phyloP scores from a whole-genome alignment of 345 rosid species.

The Acer campestre region DNA sequence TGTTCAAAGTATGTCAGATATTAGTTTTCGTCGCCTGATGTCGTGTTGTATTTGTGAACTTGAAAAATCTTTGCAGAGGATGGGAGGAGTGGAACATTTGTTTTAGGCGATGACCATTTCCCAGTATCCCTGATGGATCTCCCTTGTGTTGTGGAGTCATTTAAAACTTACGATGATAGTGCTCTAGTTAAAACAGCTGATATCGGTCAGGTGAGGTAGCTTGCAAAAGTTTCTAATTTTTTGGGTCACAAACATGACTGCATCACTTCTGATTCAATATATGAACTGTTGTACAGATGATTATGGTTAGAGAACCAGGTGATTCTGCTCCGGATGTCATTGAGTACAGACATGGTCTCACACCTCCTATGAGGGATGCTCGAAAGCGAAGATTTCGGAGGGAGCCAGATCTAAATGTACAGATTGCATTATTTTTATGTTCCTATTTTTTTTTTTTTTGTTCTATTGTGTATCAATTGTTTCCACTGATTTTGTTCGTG shows the following conservation, averaged over 20 bases:
- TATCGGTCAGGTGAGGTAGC: slow-evolving; percentile 74
- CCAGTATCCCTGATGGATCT: slow-evolving; percentile 88
- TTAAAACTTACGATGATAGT: slow-evolving; percentile 87
- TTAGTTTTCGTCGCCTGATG: too few species aligned
- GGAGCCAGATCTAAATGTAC: slow-evolving; percentile 96
- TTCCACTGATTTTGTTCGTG: slow-evolving; percentile 23
- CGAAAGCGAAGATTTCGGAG: slow-evolving; percentile 94
- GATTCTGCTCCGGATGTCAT: slow-evolving; percentile 76
- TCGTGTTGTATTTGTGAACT: not conserved
- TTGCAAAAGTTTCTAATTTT: not conserved
- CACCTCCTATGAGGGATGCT: slow-evolving; percentile 98
- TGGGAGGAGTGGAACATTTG: slow-evolving; percentile 84
- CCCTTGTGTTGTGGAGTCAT: slow-evolving; percentile 93
- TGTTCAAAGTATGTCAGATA: not conserved
- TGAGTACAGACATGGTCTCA: slow-evolving; percentile 92
- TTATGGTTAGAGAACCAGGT: slow-evolving; percentile 86
- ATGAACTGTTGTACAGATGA: slow-evolving; percentile 56
- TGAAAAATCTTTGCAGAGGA: slow-evolving; percentile 57
- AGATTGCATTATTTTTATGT: not conserved
- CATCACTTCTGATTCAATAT: not conserved
- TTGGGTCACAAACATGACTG: not conserved
- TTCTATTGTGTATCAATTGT: not conserved
- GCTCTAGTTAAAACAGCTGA: slow-evolving; percentile 91
- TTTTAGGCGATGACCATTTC: slow-evolving; percentile 68
- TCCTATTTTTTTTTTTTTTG: not conserved